Evolutionary conservation across 2,329 filamentous ascomycete species (phyloP).

Genomic region (Xylariales sp.): DNA sequence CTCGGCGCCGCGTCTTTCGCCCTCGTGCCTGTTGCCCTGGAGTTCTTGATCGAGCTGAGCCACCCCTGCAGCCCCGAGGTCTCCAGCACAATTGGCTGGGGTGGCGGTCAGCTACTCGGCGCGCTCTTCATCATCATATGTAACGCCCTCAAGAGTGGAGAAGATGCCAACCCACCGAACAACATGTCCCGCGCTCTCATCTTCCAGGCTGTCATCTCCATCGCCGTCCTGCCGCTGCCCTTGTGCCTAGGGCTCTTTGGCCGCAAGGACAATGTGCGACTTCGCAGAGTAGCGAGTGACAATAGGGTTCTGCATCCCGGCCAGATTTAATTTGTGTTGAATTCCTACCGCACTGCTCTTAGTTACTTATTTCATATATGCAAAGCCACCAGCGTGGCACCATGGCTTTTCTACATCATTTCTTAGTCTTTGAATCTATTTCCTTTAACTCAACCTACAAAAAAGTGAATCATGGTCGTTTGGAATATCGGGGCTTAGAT

Average conservation of each 20-base stretch:
- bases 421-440: too few relatives aligned
- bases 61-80: slow-evolving; percentile 86
- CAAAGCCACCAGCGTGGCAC: too few relatives aligned
- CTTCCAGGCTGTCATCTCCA: slow-evolving; percentile 70
- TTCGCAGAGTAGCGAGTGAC: slow-evolving; percentile 48
- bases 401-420: too few relatives aligned
- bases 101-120: slow-evolving; percentile 79
- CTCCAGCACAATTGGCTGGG: slow-evolving; percentile 79
- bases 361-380: too few relatives aligned
- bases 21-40: slow-evolving; percentile 78
- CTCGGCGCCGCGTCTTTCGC: slow-evolving; percentile 78
- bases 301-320: slow-evolving; percentile 11
- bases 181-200: slow-evolving; percentile 75
- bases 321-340: too few relatives aligned
- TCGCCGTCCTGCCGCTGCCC: slow-evolving; percentile 62
- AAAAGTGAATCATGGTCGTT: too few relatives aligned
- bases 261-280: slow-evolving; percentile 40
- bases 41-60: slow-evolving; percentile 82
- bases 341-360: too few relatives aligned
- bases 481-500: too few relatives aligned
- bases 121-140: slow-evolving; percentile 80
- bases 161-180: slow-evolving; percentile 50
- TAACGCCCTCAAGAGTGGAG: slow-evolving; percentile 62
- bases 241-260: slow-evolving; percentile 70
- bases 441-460: too few relatives aligned